Conservation (phyloP, 441 rosid genomes). For the Adansonia madagascariensis region DNA sequence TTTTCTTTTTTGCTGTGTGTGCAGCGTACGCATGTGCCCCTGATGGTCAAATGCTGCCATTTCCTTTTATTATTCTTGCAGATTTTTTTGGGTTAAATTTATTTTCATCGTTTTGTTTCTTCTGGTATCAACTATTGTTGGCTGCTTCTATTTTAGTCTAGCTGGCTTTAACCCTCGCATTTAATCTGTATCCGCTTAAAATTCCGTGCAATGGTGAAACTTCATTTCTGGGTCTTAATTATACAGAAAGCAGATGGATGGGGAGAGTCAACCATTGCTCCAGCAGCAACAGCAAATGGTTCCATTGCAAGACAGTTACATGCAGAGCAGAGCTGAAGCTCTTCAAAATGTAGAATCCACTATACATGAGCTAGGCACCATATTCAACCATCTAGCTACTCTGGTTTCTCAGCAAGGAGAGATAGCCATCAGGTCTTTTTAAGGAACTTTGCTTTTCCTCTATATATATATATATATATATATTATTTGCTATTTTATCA, state of each 20-base stretch:
- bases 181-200: background rate
- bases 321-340: conserved; percentile 23
- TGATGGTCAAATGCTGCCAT: conserved; percentile 8
- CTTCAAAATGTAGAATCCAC: conserved; percentile 24
- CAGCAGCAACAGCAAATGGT: conserved; percentile 8
- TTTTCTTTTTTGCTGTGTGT: background rate
- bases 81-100: no score
- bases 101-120: background rate
- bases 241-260: conserved; percentile 7
- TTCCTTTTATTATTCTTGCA: background rate
- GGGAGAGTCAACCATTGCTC: background rate
- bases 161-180: background rate
- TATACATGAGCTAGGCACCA: conserved; percentile 20
- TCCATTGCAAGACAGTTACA: conserved; percentile 23
- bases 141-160: background rate
- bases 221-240: background rate
- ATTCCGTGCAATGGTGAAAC: background rate
- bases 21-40: background rate
- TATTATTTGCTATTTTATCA: background rate
- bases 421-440: conserved; percentile 15
- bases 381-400: conserved; percentile 21
- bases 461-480: background rate
- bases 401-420: conserved; percentile 26
- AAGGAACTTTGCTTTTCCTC: background rate
- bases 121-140: background rate